Evolutionary conservation across 225 moss, liverwort and hornwort species (phyloP).

Genomic region (Bryoerythrophyllum caledonicum): DNA sequence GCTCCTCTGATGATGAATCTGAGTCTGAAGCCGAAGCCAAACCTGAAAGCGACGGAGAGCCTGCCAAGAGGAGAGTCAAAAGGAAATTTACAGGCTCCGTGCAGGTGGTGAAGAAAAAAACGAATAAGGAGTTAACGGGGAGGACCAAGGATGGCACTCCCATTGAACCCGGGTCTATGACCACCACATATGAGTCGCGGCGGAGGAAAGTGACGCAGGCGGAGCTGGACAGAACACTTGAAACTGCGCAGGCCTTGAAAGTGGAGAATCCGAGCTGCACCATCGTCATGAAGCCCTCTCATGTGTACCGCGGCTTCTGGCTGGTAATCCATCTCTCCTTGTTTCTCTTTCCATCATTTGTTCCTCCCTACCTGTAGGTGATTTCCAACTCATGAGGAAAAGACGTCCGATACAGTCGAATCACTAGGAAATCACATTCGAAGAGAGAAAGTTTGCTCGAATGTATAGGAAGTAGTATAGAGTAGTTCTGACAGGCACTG

Average conservation of each 20-base stretch:
- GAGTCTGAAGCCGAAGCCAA: conserved; percentile 10
- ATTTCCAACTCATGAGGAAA: not conserved
- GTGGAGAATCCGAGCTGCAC: conserved; percentile 26
- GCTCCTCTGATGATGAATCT: conserved; percentile 25
- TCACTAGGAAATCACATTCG: too few species aligned
- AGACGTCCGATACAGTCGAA: not conserved
- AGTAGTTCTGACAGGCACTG: not conserved
- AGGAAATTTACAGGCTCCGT: conserved; percentile 8
- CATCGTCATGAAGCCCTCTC: conserved; percentile 54
- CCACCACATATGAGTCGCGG: conserved; percentile 47
- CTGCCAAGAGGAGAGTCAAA: not conserved
- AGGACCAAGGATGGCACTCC: conserved; percentile 8
- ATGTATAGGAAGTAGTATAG: too few species aligned
- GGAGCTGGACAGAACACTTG: conserved; percentile 32
- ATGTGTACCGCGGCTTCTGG: conserved; percentile 62
- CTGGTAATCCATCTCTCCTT: conserved; percentile 32
- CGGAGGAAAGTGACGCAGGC: conserved; percentile 30
- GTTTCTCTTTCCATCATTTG: not conserved
- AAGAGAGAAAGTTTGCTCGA: too few species aligned
- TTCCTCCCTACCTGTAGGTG: not conserved
- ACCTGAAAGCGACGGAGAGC: not conserved
- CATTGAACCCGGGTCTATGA: conserved; percentile 43
- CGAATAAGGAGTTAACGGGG: conserved; percentile 15
- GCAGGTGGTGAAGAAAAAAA: conserved; percentile 16
- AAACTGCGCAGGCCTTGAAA: conserved; percentile 22